Evolutionary conservation across 1,139 yeast species (phyloP), one percentile per base, ranked within the genome.

Genomic region (Yamadazyma oceani): DNA sequence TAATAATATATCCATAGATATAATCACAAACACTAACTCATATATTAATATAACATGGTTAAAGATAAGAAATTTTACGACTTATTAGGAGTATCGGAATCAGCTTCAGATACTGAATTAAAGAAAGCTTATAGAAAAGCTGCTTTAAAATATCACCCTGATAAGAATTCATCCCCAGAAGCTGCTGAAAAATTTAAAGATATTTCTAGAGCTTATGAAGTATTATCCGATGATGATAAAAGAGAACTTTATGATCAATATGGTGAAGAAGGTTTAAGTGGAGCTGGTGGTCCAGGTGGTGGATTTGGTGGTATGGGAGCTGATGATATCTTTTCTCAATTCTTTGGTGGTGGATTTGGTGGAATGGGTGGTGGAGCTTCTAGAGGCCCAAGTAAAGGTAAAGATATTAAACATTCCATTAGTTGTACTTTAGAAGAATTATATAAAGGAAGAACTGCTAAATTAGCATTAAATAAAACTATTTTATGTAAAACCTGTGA

Each of bases 161-260:
- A 92, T 69, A 92, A 92, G 75, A 71, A 71, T 54, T 69, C 76
- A 39, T 60, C 66, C 19, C 85, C 89, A 41, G 96, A 86, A 58
- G 97, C 96, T 26, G 95, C 96, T 39, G 98, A 92, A 60, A 90
- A 88, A 68, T 90, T 90, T 66, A 90, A 90, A 69, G 96, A 89
- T 61, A 77, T 88, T 47, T 83, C 94, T 9, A 82, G 82, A 48
- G 97, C 97, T 8, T 92, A 92, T 61, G 97, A 92, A 65, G 73
- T 88, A 23, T 74, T 92, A 46, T 78, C 88, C 8, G 97, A 90
- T 58, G 73, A 84, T 22, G 86, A 89, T 58, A 92, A 90, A 75
- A 85, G 97, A 68, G 86, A 84, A 37, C 58, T 85, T 9, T 92
- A 92, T 61, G 97, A 92, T 64, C 81, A 77, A 51, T 88, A 80